phyloP scores from a whole-genome alignment of 129 eudicot genomes.

The Flaveria bidentis region DNA sequence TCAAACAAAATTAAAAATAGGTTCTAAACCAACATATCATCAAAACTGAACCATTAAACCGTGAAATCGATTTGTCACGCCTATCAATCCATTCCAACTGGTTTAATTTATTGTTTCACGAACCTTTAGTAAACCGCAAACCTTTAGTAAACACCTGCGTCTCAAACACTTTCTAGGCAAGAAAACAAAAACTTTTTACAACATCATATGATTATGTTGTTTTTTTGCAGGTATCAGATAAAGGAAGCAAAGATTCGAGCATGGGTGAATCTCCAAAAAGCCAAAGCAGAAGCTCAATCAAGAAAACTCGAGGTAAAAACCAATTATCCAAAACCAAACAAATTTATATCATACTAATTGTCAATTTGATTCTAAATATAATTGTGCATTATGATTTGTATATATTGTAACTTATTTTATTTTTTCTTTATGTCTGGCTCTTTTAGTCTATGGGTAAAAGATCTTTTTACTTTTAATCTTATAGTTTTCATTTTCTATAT shows the following conservation, averaged over 20 bases:
- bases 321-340: neutral
- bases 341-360: neutral
- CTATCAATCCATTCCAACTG: too few species aligned
- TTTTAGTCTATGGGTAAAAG: too few species aligned
- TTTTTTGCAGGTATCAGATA: constrained; percentile 69
- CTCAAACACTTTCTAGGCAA: neutral
- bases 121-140: neutral
- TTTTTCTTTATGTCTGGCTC: too few species aligned
- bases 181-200: neutral
- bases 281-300: constrained; percentile 88
- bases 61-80: neutral
- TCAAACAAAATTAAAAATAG: neutral
- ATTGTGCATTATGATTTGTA: too few species aligned
- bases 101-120: neutral
- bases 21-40: neutral
- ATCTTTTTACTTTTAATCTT: too few species aligned
- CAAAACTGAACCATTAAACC: neutral
- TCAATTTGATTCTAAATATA: too few species aligned
- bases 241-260: constrained; percentile 89
- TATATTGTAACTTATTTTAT: too few species aligned
- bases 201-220: neutral
- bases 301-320: constrained; percentile 73
- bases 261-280: constrained; percentile 83
- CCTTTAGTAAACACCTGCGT: neutral
- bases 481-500: too few species aligned